phyloP scores from a whole-genome alignment of 352 stramenopile species.

The Globisporangium megalacanthum region DNA sequence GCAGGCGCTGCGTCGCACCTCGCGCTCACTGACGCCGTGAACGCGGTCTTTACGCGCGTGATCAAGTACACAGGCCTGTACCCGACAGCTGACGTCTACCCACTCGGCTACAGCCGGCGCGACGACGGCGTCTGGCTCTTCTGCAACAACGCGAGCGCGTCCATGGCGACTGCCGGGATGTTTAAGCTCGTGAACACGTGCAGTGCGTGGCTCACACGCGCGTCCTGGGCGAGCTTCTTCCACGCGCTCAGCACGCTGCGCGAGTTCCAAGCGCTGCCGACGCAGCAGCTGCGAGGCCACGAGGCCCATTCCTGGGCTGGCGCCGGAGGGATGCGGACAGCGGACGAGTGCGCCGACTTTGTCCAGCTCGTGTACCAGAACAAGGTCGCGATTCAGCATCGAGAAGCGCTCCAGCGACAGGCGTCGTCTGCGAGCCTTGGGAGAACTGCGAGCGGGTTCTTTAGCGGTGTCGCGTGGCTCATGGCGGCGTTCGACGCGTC shows the following conservation, averaged over 20 bases:
- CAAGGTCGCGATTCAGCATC: constrained; percentile 45
- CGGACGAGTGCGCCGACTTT: constrained; percentile 47
- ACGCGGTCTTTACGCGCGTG: constrained; percentile 52
- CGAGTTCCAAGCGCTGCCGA: constrained; percentile 57
- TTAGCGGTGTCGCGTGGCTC: constrained; percentile 70
- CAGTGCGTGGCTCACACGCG: constrained; percentile 37
- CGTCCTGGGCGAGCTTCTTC: constrained; percentile 66
- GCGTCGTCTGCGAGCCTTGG: constrained; percentile 17
- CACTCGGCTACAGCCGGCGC: constrained; percentile 47
- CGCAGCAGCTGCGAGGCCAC: constrained; percentile 26
- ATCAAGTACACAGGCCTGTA: constrained; percentile 63
- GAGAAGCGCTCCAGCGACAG: constrained; percentile 36
- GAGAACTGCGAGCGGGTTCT: constrained; percentile 36
- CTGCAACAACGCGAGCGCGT: constrained; percentile 64
- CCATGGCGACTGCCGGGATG: constrained; percentile 59
- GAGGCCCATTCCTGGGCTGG: neutral
- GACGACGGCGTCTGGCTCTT: constrained; percentile 54
- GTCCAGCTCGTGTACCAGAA: constrained; percentile 51
- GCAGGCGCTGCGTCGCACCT: constrained; percentile 54
- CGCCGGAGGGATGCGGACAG: constrained; percentile 20
- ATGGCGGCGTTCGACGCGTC: constrained; percentile 61
- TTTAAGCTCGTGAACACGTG: constrained; percentile 65
- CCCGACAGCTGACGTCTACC: constrained; percentile 46
- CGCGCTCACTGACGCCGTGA: constrained; percentile 46
- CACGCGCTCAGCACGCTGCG: constrained; percentile 48